Evolutionary conservation across 768 basidiomycete genomes (phyloP), one percentile per base, ranked within the genome.

Genomic region (Suillus brevipes): DNA sequence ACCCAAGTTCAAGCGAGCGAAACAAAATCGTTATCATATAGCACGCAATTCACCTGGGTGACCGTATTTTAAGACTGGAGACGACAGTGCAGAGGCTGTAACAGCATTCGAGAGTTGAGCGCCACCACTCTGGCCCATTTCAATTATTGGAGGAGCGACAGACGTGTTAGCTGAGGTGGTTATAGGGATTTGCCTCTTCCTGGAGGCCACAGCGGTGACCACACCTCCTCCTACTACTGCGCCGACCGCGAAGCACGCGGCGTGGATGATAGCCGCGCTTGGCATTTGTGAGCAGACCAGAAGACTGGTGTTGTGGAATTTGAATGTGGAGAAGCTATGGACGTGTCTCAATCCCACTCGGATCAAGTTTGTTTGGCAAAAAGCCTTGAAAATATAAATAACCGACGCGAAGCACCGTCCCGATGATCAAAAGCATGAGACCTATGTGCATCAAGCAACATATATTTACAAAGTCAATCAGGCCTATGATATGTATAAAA

Each of bases 191-290:
- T 69, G 61, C 66, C 72, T 65, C 70, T 69, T 67, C 66, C 69
- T 79, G 59, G 76, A 79, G 31, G 81, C 74, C 13, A 88, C 72
- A 20, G 74, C 83, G 4, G 84, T 81, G 37, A 85, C 87, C 60
- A 90, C 83, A 10, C 92, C 89, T 20, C 93, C 92, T 45, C 95
- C 95, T 31, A 95, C 79, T 28, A 89, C 74, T 2, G 92, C 90
- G 31, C 95, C 95, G 50, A 91, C 88, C 62, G 94, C 88, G 74
- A 97, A 96, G 58, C 90, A 83, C 28, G 88, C 89, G 28, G 84
- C 87, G 67, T 87, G 89, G 3, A 90, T 68, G 62, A 88, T 67
- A 57, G 79, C 77, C 38, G 84, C 62, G 66, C 73, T 78, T n/a
- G 84, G 74, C 84, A 85, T 85, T 12, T 40, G 28, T 23, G 36